Conservation (phyloP, 225 moss, liverwort and hornwort genomes). For the Takakia lepidozioides region DNA sequence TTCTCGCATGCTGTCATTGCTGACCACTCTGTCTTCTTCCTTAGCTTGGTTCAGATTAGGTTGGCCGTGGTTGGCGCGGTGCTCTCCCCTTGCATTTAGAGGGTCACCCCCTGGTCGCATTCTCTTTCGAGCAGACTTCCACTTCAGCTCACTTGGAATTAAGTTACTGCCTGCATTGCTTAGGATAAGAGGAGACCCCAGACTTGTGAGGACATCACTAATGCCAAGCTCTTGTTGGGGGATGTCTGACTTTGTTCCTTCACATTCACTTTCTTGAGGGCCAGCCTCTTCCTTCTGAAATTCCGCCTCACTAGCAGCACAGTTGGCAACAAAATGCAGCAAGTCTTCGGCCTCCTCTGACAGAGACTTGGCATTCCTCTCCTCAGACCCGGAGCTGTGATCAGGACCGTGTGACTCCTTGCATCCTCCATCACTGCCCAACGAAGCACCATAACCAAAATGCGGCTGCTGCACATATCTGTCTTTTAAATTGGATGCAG, state of each 20-base stretch:
- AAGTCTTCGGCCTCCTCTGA: neutral
- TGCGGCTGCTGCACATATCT: conserved; percentile 5
- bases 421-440: neutral
- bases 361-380: neutral
- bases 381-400: conserved; percentile 2
- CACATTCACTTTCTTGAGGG: no score
- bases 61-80: neutral
- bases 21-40: conserved; percentile 1
- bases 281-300: neutral
- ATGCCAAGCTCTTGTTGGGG: conserved; percentile 7
- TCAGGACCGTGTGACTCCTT: neutral
- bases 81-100: conserved; percentile 5
- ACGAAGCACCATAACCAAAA: conserved; percentile 7
- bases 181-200: neutral
- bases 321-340: conserved; percentile 3
- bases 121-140: conserved; percentile 28
- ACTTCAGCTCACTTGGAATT: conserved; percentile 14
- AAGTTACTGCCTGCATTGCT: conserved; percentile 4
- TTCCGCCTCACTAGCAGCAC: neutral
- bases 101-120: conserved; percentile 15
- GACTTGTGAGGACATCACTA: neutral
- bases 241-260: neutral
- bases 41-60: conserved; percentile 7
- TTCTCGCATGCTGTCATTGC: conserved; percentile 1
- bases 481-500: conserved; percentile 14